These are phyloP conservation scores for Tetrapyrgos nigripes DNA, from an alignment of 1,284 basidiomycete species.

Conservation along the genomic window DNA sequence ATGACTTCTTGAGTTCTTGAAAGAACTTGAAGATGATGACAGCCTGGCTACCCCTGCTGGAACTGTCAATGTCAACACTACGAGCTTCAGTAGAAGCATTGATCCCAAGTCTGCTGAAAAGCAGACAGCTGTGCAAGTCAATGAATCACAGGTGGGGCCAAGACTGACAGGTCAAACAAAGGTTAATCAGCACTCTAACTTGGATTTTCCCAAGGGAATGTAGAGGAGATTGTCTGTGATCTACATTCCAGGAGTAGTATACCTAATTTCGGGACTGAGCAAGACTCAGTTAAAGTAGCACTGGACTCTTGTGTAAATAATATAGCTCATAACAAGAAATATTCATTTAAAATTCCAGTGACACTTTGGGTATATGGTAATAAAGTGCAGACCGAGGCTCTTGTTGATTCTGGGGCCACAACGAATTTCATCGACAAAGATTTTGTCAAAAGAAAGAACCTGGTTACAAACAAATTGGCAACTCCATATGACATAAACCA, in stretches of 20 bases:
- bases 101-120: not conserved
- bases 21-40: constrained; percentile 3
- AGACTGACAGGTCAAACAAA: not conserved
- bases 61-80: not conserved
- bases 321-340: constrained; percentile 12
- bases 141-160: constrained; percentile 9
- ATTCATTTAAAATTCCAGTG: constrained; percentile 18
- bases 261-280: not conserved
- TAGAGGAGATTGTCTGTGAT: constrained; percentile 8
- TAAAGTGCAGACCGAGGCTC: constrained; percentile 20
- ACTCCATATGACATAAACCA: constrained; percentile 6
- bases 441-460: constrained; percentile 4
- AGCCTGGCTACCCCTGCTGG: constrained; percentile 1
- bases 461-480: constrained; percentile 10
- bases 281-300: constrained; percentile 2
- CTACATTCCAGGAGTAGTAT: constrained; percentile 7
- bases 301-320: constrained; percentile 6
- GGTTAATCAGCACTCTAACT: not conserved
- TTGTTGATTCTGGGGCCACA: constrained; percentile 17
- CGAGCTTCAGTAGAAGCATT: not conserved
- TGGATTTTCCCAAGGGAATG: constrained; percentile 11
- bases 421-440: constrained; percentile 13
- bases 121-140: constrained; percentile 5
- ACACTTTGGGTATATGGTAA: constrained; percentile 17
- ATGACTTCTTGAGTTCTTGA: not conserved